Evolutionary conservation across 192 early-diverging fungal genomes (phyloP).

Genomic region (Pecoramyces ruminantium): DNA sequence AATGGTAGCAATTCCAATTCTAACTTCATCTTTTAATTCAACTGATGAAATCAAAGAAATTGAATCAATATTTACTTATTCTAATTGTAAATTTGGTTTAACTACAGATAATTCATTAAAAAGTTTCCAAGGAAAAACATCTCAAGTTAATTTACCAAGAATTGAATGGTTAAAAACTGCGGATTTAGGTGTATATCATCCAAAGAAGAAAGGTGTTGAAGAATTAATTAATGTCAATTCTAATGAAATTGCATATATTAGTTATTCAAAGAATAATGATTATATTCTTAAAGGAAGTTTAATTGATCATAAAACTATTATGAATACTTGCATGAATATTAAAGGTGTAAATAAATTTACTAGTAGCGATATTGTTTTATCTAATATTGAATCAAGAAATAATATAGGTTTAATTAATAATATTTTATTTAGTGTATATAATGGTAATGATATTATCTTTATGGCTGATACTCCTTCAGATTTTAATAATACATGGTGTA

Average conservation of each 20-base stretch:
- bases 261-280: constrained; percentile 66
- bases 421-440: constrained; percentile 46
- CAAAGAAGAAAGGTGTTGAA: constrained; percentile 29
- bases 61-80: constrained; percentile 50
- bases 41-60: constrained; percentile 61
- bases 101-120: constrained; percentile 66
- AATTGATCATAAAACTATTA: constrained; percentile 55
- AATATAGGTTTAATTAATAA: constrained; percentile 58
- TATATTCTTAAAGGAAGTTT: constrained; percentile 73
- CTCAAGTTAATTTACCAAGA: constrained; percentile 19
- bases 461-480: constrained; percentile 40
- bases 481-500: constrained; percentile 48
- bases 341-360: constrained; percentile 6
- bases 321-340: constrained; percentile 39
- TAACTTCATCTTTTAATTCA: constrained; percentile 25
- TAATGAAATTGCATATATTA: constrained; percentile 62
- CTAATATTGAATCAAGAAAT: constrained; percentile 61
- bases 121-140: constrained; percentile 55
- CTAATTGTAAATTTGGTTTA: constrained; percentile 47
- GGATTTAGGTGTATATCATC: constrained; percentile 47
- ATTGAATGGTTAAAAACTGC: constrained; percentile 74
- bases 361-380: constrained; percentile 34
- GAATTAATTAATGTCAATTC: constrained; percentile 12
- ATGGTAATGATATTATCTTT: constrained; percentile 51
- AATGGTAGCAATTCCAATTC: constrained; percentile 67